Percentiles rank a stretch among this genome's conserved stretches.
These are phyloP conservation scores for Macaranga tanarius DNA, from an alignment of 441 rosid species.

Conservation along the genomic window DNA sequence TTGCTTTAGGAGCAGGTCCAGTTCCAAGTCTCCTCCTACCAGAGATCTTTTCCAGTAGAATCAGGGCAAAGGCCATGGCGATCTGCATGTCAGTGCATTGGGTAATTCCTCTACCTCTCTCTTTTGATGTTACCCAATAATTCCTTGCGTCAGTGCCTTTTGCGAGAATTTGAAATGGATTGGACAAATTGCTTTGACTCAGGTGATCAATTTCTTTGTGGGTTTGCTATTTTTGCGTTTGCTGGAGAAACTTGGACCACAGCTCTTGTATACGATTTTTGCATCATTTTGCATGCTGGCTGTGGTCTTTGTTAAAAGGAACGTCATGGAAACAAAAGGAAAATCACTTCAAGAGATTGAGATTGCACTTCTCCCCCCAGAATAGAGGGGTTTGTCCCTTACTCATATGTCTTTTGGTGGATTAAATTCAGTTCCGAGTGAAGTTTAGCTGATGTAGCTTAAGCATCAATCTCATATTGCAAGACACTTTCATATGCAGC, in stretches of 20 bases:
- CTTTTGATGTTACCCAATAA: neutral
- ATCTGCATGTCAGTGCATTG: conserved; percentile 55
- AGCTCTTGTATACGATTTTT: conserved; percentile 31
- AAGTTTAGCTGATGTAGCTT: neutral
- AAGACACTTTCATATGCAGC: neutral
- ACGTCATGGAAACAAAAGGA: conserved; percentile 39
- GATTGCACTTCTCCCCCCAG: conserved; percentile 36
- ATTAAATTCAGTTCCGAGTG: neutral
- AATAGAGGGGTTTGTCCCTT: conserved; percentile 2
- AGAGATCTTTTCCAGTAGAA: conserved; percentile 48
- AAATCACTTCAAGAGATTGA: conserved; percentile 40
- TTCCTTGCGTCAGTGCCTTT: neutral
- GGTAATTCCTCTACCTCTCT: conserved; percentile 30
- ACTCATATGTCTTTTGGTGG: neutral
- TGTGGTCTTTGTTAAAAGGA: conserved; percentile 32
- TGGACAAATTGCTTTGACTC: neutral
- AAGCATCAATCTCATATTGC: neutral
- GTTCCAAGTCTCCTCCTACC: conserved; percentile 59
- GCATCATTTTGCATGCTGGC: conserved; percentile 33
- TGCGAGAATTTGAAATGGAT: neutral
- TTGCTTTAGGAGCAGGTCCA: conserved; percentile 60
- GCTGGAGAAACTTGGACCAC: conserved; percentile 35
- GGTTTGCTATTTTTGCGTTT: conserved; percentile 36
- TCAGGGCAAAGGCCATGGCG: conserved; percentile 58
- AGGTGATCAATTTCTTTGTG: conserved; percentile 41